These are phyloP conservation scores for Tetragonia tetragonoides DNA, from an alignment of 148 eudicot genomes.

Conservation along the genomic window DNA sequence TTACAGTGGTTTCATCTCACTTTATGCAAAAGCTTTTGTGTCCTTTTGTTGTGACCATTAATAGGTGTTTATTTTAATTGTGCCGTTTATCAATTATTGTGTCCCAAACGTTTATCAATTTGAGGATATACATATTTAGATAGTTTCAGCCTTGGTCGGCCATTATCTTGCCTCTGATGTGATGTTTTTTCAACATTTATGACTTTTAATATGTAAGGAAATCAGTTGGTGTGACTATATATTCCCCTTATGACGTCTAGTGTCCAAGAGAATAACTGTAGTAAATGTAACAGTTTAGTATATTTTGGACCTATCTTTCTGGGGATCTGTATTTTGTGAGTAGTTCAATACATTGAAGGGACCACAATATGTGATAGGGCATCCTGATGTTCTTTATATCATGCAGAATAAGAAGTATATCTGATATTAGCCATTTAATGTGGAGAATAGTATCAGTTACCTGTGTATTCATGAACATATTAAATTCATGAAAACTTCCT, in stretches of 20 bases:
- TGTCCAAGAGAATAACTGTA: not conserved
- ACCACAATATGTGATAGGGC: not conserved
- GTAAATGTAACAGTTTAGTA: not conserved
- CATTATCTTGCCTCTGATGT: not conserved
- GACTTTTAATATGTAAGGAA: too few relatives aligned
- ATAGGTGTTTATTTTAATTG: too few relatives aligned
- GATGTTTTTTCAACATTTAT: not conserved
- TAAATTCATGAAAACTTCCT: too few relatives aligned
- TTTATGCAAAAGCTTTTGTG: too few relatives aligned
- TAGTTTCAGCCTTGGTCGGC: too few relatives aligned
- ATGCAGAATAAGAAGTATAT: not conserved
- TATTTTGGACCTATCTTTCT: not conserved
- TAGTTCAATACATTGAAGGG: not conserved
- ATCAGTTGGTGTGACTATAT: too few relatives aligned
- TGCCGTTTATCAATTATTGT: too few relatives aligned
- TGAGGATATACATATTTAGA: too few relatives aligned
- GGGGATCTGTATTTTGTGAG: not conserved
- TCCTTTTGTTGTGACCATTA: too few relatives aligned
- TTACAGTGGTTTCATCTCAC: too few relatives aligned
- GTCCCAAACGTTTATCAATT: too few relatives aligned
- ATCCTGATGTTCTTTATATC: not conserved
- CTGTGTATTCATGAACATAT: not conserved
- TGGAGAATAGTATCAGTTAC: not conserved
- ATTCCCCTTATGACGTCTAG: not conserved
- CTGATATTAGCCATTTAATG: not conserved